phyloP scores from a whole-genome alignment of 2,329 filamentous ascomycete species.

The Fragosphaeria purpurea region DNA sequence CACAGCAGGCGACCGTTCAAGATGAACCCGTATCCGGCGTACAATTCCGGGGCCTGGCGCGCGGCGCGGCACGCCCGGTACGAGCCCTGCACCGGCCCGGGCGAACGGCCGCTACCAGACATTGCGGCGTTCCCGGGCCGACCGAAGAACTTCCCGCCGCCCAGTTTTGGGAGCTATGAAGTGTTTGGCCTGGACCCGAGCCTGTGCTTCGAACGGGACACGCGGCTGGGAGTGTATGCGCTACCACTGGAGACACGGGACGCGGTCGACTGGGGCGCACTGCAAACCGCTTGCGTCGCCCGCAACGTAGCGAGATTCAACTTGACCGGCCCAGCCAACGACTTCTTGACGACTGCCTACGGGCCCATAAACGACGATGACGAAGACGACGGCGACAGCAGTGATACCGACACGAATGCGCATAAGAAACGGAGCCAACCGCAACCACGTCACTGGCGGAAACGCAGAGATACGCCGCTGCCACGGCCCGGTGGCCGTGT shows the following conservation, averaged over 20 bases:
- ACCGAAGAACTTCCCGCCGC: conserved; percentile 47
- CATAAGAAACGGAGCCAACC: not conserved
- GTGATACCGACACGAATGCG: no score
- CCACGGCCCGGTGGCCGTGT: no score
- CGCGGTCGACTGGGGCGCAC: conserved; percentile 56
- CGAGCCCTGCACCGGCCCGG: conserved; percentile 54
- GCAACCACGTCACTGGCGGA: not conserved
- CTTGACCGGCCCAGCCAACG: conserved; percentile 31
- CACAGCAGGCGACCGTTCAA: conserved; percentile 39
- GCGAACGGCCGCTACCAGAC: conserved; percentile 50
- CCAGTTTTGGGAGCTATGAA: conserved; percentile 54
- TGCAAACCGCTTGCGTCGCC: conserved; percentile 57
- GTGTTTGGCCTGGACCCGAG: conserved; percentile 51
- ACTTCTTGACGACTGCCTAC: conserved; percentile 25
- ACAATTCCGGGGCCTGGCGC: conserved; percentile 53
- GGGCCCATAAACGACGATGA: not conserved
- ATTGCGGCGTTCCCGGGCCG: conserved; percentile 54
- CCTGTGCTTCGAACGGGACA: conserved; percentile 58
- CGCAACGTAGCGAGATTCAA: conserved; percentile 58
- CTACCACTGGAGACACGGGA: conserved; percentile 48
- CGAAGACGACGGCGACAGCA: no score
- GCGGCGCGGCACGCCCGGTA: conserved; percentile 44
- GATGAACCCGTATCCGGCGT: conserved; percentile 63
- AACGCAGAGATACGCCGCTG: no score
- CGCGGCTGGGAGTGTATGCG: conserved; percentile 60